phyloP scores from a whole-genome alignment of 441 rosid species.

The Viola pubescens region DNA sequence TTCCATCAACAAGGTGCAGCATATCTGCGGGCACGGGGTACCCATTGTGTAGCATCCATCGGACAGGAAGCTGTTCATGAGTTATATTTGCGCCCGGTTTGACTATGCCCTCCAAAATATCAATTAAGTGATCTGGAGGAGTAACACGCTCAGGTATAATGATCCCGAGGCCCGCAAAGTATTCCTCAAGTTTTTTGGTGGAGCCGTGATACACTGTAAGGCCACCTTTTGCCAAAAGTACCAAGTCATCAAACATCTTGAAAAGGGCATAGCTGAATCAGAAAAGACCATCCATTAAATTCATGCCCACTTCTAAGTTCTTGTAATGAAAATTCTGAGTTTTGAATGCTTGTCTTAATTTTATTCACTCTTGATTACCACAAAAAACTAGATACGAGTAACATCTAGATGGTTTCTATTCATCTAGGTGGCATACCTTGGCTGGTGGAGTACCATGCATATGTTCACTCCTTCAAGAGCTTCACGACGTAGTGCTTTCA shows the following conservation, averaged over 20 bases:
- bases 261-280: slow-evolving; percentile 74
- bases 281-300: slow-evolving; percentile 14
- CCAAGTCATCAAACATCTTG: slow-evolving; percentile 77
- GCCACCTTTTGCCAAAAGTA: slow-evolving; percentile 94
- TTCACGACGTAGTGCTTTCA: slow-evolving; percentile 82
- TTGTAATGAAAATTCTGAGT: not conserved
- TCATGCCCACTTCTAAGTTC: not conserved
- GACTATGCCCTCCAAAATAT: slow-evolving; percentile 77
- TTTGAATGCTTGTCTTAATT: not conserved
- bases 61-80: slow-evolving; percentile 61
- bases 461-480: slow-evolving; percentile 90
- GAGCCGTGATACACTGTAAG: slow-evolving; percentile 85
- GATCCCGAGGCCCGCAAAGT: slow-evolving; percentile 72
- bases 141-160: slow-evolving; percentile 75
- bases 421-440: slow-evolving; percentile 45
- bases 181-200: slow-evolving; percentile 65
- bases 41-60: slow-evolving; percentile 92
- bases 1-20: slow-evolving; percentile 35
- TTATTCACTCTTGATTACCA: not conserved
- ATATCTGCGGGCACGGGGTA: slow-evolving; percentile 65
- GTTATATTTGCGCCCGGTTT: slow-evolving; percentile 31
- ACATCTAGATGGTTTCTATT: not conserved
- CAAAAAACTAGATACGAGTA: not conserved
- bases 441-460: slow-evolving; percentile 92
- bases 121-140: slow-evolving; percentile 92